Base-by-base conservation (phyloP, 176 grass and related monocot species). In the Chloris gayana region DNA sequence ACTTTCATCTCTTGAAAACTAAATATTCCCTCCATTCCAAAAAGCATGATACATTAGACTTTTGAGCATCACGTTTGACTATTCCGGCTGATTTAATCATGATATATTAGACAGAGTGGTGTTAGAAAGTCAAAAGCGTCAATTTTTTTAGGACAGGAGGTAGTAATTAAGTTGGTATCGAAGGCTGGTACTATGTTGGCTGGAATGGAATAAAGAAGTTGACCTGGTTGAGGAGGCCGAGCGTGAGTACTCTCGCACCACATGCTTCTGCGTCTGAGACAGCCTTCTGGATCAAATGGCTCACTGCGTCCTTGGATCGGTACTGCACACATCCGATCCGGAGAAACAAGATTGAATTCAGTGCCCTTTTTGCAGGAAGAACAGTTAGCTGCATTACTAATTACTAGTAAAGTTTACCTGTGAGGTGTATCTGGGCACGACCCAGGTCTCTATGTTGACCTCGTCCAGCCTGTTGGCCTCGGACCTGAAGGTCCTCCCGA, bases 181-280 rank as follows among this genome's bases (percentile, higher is more conserved):
- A 5, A 35, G 6, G 2, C 19, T 42, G 42, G 5, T 35, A 5
- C 3, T 3, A 37, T 6, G 35, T 37, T 24, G 9, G 24, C 6
- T 17, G 7, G 73, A 45, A 51, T 7, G n/a, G 8, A 29, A 9
- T 2, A 21, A 14, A 29, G 39, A 25, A 54, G 15, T 32, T 60
- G 46, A 91, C 89, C 80, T 95, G 89, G 60, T 95, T 95, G 10
- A 95, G 84, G 11, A 95, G 93, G 7, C 89, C 84, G 14, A 95
- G 80, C 24, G 81, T 92, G 0, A 87, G 44, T 0, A 95, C 93
- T 26, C 81, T 77, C 0, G 85, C 82, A 14, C 89, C 93, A 37
- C 51, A 85, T 4, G 76, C 82, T 38, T 95, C 87, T n/a, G 93
- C 89, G 31, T 91, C 86, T 2, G 80, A 22, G 21, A 95, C 80